These are phyloP conservation scores for Celoporthe dispersa DNA, from an alignment of 2,329 filamentous ascomycete genomes.

Conservation along the genomic window DNA sequence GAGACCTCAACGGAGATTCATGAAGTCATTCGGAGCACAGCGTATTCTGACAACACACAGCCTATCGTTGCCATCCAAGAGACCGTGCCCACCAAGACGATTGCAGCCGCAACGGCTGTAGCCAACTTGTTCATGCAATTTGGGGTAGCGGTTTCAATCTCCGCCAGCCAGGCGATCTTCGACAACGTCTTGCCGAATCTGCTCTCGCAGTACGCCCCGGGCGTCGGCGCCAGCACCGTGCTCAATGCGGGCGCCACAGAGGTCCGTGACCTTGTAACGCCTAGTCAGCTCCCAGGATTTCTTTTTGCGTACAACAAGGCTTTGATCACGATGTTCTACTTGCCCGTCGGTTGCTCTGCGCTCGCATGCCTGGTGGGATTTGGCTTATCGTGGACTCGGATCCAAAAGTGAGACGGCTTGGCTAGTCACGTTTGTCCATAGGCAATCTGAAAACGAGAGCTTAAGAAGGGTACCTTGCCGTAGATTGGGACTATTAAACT, in stretches of 20 bases:
- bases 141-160: not conserved
- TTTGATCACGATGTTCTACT: not conserved
- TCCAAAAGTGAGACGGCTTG: not conserved
- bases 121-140: slow-evolving; percentile 4
- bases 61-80: not conserved
- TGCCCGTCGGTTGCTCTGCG: not conserved
- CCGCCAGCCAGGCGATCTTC: not conserved
- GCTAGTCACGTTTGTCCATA: too few species aligned
- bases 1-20: not conserved
- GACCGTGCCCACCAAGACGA: not conserved
- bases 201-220: not conserved
- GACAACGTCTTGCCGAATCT: not conserved
- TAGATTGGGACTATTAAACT: too few species aligned
- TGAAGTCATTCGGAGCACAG: not conserved
- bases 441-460: too few species aligned
- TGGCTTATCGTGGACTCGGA: not conserved
- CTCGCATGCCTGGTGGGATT: not conserved
- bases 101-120: not conserved
- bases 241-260: not conserved
- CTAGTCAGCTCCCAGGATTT: not conserved
- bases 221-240: not conserved
- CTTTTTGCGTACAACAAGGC: not conserved
- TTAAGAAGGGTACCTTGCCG: too few species aligned
- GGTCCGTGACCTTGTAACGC: not conserved
- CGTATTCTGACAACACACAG: not conserved